phyloP scores from a whole-genome alignment of 257 asterid genomes.

The Salvia miltiorrhiza region DNA sequence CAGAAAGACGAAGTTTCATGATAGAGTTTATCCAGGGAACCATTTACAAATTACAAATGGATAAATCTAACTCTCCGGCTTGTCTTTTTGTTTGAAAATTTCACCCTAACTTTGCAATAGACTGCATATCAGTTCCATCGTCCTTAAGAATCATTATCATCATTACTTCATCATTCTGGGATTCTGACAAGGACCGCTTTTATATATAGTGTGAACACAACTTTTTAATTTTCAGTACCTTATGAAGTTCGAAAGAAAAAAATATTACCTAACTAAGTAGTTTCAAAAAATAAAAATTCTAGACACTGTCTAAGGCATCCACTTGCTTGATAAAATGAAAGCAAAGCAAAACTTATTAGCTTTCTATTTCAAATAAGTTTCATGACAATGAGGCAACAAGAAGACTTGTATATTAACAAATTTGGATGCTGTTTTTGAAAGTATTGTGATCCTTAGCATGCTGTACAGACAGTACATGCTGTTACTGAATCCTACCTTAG shows the following conservation, averaged over 20 bases:
- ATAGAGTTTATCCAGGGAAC: not conserved
- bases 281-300: not conserved
- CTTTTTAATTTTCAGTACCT: not conserved
- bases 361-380: constrained; percentile 10
- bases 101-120: not conserved
- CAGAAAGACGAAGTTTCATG: not conserved
- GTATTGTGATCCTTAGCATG: constrained; percentile 4
- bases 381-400: not conserved
- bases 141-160: constrained; percentile 5
- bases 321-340: constrained; percentile 12
- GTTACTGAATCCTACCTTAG: constrained; percentile 67
- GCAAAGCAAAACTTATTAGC: too few relatives aligned
- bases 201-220: not conserved
- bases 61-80: constrained; percentile 9
- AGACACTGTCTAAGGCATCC: not conserved
- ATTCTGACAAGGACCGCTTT: not conserved
- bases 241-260: not conserved
- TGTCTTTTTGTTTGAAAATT: constrained; percentile 13
- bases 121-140: constrained; percentile 7
- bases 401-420: constrained; percentile 2
- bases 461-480: not conserved
- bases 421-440: not conserved
- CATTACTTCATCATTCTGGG: not conserved
- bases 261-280: constrained; percentile 1
- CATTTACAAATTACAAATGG: constrained; percentile 3